These are phyloP conservation scores for Trametes sanguinea DNA, from an alignment of 768 basidiomycete genomes.

Conservation along the genomic window DNA sequence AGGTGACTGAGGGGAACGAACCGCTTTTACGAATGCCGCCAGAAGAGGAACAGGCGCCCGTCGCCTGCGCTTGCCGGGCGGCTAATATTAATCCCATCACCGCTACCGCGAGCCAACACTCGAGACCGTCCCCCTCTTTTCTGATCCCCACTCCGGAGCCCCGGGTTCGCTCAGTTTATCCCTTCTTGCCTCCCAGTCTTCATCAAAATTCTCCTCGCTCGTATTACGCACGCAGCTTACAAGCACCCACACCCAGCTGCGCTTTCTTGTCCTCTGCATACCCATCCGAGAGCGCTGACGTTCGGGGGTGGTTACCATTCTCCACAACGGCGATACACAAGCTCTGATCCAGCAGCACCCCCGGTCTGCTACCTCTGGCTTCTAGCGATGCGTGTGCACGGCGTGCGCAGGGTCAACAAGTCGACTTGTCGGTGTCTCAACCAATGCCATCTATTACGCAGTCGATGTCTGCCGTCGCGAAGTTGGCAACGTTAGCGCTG, in stretches of 20 bases:
- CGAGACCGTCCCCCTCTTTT: slow-evolving; percentile 1
- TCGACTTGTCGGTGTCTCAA: no score
- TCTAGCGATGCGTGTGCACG: no score
- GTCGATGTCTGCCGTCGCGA: not conserved
- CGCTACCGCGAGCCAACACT: not conserved
- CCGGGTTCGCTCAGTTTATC: not conserved
- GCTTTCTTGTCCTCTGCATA: no score
- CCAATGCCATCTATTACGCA: not conserved
- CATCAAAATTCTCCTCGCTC: not conserved
- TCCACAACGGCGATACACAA: not conserved
- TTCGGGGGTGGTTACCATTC: slow-evolving; percentile 7
- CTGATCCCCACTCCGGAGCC: slow-evolving; percentile 7
- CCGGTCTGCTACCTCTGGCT: no score
- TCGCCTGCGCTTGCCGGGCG: slow-evolving; percentile 9
- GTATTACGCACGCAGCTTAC: not conserved
- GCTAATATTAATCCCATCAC: slow-evolving; percentile 20
- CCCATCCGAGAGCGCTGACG: slow-evolving; percentile 10
- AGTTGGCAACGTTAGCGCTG: not conserved
- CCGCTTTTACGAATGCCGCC: slow-evolving; percentile 20
- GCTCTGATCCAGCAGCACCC: no score
- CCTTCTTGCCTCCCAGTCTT: not conserved
- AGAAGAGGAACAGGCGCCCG: slow-evolving; percentile 4
- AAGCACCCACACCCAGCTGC: no score
- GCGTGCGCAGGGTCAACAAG: no score
- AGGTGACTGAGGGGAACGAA: slow-evolving; percentile 11